Percentiles rank a stretch among this genome's conserved stretches.
Conservation (phyloP, 768 basidiomycete genomes). For the Strobilomyces confusus region DNA sequence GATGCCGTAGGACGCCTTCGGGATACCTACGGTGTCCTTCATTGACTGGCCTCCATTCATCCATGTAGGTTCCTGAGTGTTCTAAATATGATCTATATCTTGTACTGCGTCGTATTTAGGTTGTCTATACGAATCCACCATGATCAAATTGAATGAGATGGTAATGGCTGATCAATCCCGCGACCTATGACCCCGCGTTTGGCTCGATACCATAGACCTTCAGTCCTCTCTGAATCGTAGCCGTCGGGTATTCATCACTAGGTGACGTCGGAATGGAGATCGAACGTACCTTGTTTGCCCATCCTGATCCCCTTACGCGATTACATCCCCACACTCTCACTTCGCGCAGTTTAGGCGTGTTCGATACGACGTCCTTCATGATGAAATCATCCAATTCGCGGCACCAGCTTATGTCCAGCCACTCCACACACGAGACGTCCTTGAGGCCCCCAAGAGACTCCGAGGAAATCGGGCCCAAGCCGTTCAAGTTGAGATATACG, state of each 20-base stretch:
- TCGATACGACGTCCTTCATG: constrained; percentile 61
- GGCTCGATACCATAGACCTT: constrained; percentile 39
- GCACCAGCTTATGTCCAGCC: constrained; percentile 83
- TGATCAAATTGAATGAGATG: neutral
- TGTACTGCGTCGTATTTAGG: neutral
- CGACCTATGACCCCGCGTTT: constrained; percentile 23
- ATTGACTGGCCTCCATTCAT: neutral
- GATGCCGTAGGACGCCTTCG: no score
- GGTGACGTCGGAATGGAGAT: neutral
- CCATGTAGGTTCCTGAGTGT: neutral
- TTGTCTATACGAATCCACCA: neutral
- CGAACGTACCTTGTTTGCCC: constrained; percentile 39
- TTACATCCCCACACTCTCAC: constrained; percentile 58
- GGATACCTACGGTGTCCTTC: no score
- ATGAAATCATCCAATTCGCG: constrained; percentile 79
- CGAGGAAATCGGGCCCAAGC: constrained; percentile 60
- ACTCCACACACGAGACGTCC: constrained; percentile 41
- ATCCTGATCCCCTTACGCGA: constrained; percentile 42
- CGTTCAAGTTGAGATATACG: constrained; percentile 65
- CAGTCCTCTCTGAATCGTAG: constrained; percentile 19
- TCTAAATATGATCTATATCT: neutral
- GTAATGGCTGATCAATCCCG: neutral
- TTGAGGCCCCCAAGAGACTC: constrained; percentile 40
- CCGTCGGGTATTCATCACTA: neutral
- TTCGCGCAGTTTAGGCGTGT: constrained; percentile 37